These are phyloP conservation scores for Apiospora koreana DNA, from an alignment of 2,329 filamentous ascomycete genomes.

Conservation along the genomic window DNA sequence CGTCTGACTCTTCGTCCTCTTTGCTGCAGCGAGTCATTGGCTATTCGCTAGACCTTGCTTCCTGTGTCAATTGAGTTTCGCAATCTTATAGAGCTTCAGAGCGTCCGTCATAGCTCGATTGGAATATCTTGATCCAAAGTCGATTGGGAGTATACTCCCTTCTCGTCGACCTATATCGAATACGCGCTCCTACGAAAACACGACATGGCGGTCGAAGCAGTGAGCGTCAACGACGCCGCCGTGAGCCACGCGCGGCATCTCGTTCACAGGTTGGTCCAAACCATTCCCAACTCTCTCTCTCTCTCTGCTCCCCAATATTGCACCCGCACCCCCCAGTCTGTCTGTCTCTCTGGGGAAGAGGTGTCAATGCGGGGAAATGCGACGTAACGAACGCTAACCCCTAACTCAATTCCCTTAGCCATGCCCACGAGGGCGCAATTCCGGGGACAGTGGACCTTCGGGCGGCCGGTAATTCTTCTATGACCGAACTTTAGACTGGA, in stretches of 20 bases:
- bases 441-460: slow-evolving; percentile 29
- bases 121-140: too few relatives aligned
- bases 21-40: background rate
- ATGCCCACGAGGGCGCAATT: slow-evolving; percentile 28
- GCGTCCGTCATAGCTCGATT: background rate
- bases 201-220: background rate
- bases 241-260: background rate
- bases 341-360: background rate
- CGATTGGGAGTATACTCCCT: background rate
- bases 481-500: background rate
- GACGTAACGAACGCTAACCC: background rate
- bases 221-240: background rate
- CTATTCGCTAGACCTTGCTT: background rate
- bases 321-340: background rate
- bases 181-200: background rate
- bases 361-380: slow-evolving; percentile 6
- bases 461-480: slow-evolving; percentile 31
- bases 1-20: background rate
- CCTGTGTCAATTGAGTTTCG: background rate
- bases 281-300: background rate
- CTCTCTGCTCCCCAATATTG: background rate
- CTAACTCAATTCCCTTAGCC: slow-evolving; percentile 16
- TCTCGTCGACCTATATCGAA: background rate
- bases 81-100: background rate
- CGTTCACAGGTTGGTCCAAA: background rate